Base-by-base conservation (phyloP, 257 asterid species). In the Ajuga chamaepitys region DNA sequence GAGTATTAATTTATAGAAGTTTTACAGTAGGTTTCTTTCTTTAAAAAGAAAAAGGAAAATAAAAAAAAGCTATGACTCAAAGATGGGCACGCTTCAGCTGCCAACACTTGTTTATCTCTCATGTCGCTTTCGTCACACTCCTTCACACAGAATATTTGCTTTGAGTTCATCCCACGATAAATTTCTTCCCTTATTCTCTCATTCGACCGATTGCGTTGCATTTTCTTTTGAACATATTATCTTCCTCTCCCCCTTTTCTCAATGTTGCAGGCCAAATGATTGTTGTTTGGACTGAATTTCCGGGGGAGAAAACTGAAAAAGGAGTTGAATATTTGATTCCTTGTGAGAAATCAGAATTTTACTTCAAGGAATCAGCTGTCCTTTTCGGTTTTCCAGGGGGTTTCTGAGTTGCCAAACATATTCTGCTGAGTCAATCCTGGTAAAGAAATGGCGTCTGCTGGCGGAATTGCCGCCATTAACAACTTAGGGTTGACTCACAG, bases 391-490 rank as follows among this genome's bases (percentile, higher is more conserved):
- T 18, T 34, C n/a, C n/a, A 25, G 5, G 26, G 13, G 5, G 1
- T 68, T 40, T 63, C 41, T 18, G 42, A 50, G 40, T 46, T 40
- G 9, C 20, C 3, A 18, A 2, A 26, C 13, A n/a, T 52, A 2
- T 6, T 24, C 34, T 0, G 11, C 5, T 30, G 60, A 58, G 58
- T 61, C 55, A 42, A 17, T 35, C 10, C 26, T 22, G 56, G 42
- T 1, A 2, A 21, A 67, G 57, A 75, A 58, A 82, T 80, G 83
- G 78, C 80, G 7, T 58, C 74, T 1, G 65, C 75, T 30, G 66
- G 77, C 67, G 83, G 88, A 50, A 66, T 75, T 63, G 73, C 78
- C 63, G 80, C 71, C 26, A 16, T 77, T 34, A 66, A 40, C 80
- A 77, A 72, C 70, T 24, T 72, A 62, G 69, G 82, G 20, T 59